Evolutionary conservation across 2,329 filamentous ascomycete species (phyloP).

Genomic region (Bertia moriformis): DNA sequence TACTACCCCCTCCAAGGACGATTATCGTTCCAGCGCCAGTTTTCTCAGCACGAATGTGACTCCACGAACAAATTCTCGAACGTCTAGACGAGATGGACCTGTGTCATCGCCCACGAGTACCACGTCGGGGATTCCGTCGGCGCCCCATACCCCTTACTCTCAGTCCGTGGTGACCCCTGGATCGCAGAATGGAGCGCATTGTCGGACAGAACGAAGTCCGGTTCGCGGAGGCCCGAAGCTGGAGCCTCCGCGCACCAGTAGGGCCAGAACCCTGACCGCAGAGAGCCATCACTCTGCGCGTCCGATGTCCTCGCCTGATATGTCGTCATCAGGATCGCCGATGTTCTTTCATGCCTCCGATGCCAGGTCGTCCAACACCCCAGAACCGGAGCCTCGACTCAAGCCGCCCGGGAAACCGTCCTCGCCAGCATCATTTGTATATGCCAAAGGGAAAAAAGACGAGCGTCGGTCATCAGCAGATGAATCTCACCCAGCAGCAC

Average conservation of each 20-base stretch:
- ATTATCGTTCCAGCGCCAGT: constrained; percentile 25
- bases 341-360: constrained; percentile 1
- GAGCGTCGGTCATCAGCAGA: neutral
- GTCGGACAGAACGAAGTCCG: neutral
- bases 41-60: constrained; percentile 45
- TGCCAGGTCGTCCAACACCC: neutral
- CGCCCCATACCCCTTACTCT: neutral
- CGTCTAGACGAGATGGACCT: constrained; percentile 36
- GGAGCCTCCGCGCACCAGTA: neutral
- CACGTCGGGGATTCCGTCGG: constrained; percentile 7
- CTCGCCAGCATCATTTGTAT: neutral
- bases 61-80: constrained; percentile 44
- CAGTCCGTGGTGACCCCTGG: neutral
- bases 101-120: constrained; percentile 32
- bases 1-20: constrained; percentile 5
- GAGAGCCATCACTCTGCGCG: neutral
- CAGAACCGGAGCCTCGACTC: neutral
- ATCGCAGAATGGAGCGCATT: neutral
- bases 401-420: neutral
- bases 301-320: neutral
- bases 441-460: neutral
- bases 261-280: neutral
- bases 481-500: neutral
- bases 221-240: neutral
- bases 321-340: neutral